Evolutionary conservation across 1,139 yeast species (phyloP), one percentile per base, ranked within the genome.

Genomic region (Torulaspora pretoriensis): DNA sequence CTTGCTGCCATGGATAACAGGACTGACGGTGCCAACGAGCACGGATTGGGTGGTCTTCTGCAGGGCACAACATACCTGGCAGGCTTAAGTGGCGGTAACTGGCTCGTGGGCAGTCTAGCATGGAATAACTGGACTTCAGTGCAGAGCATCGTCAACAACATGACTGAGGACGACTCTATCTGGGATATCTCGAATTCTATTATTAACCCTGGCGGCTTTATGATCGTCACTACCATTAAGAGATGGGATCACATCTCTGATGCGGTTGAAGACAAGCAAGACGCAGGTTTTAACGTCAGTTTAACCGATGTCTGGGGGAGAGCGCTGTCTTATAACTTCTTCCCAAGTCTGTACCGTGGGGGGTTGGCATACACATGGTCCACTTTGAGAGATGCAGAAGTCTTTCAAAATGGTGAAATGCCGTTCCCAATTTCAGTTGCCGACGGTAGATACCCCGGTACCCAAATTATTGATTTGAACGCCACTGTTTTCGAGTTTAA

Each of bases 301-400:
- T 57, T 90, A 45, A 88, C 96, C n/a, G 97, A 89, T 68, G 77
- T 85, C 50, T 90, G 97, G 97, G 95, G 94, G n/a, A 73, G 95
- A 60, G 83, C 88, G 1, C 70, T 89, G 43, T 77, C 94, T 0
- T 77, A 82, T 59, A 95, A 87, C 66, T 81, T 86, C 58, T 79
- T 86, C 63, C 68, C 80, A 19, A 69, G 71, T 41, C 66, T 72
- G 43, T 58, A 73, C 29, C 75, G 78, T 51, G 78, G 77, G 45
- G 87, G 85, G 45, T 81, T 77, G 1, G 81, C 77, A 5, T 69
- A 82, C 57, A 75, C 85, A 2, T 47, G 47, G 47, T 47, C 50
- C 25, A 44, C 50, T 4, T 24, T 47, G 34, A 44, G 50, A 36
- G 50, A 47, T 23, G 43, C 46, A n/a, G 43, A 47, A 14, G 75